These are phyloP conservation scores for Fusarium sp. DNA, from an alignment of 2,329 filamentous ascomycete species.

Conservation along the genomic window DNA sequence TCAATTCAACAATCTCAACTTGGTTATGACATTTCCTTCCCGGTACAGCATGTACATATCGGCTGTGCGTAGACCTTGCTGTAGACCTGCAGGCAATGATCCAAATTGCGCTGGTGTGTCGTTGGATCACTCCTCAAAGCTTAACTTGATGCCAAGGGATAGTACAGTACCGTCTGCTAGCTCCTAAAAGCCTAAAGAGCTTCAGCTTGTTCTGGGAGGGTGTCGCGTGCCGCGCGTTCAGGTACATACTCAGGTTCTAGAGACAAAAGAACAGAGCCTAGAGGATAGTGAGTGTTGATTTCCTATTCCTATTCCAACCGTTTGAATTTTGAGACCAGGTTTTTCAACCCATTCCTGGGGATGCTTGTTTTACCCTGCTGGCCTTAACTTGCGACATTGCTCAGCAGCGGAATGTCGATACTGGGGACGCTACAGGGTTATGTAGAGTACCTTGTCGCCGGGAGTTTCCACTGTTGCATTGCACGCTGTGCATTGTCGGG, in stretches of 20 bases:
- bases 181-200: background rate
- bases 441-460: slow-evolving; percentile 11
- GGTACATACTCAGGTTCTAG: slow-evolving; percentile 17
- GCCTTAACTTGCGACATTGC: background rate
- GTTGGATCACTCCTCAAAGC: background rate
- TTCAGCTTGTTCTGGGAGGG: slow-evolving; percentile 7
- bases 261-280: slow-evolving; percentile 3
- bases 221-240: slow-evolving; percentile 39
- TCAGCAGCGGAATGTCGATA: background rate
- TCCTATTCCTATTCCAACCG: background rate
- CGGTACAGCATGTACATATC: too few species aligned
- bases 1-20: background rate
- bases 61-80: background rate
- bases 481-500: background rate
- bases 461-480: slow-evolving; percentile 26
- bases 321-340: slow-evolving; percentile 3
- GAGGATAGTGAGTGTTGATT: background rate
- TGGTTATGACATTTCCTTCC: background rate
- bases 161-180: slow-evolving; percentile 2
- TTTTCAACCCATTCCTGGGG: background rate
- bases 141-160: slow-evolving; percentile 3
- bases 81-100: background rate
- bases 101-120: background rate
- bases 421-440: background rate
- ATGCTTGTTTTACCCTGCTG: background rate